Evolutionary conservation across 2,329 filamentous ascomycete genomes (phyloP).

Genomic region (Lachnellula cervina): DNA sequence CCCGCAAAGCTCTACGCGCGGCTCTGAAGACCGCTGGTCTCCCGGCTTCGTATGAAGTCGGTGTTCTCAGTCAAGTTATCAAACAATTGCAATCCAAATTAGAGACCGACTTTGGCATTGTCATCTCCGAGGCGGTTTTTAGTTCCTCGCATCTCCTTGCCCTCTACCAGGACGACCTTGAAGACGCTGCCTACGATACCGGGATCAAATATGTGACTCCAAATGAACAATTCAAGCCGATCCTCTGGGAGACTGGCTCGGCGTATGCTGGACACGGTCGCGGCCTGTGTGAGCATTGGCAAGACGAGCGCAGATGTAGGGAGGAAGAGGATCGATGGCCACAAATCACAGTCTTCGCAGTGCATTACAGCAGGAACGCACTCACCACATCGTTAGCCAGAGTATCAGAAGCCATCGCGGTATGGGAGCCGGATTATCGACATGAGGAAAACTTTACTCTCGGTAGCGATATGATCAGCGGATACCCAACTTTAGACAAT

Average conservation of each 20-base stretch:
- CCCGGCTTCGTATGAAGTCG: slow-evolving; percentile 9
- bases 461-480: not conserved
- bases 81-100: slow-evolving; percentile 1
- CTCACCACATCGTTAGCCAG: not conserved
- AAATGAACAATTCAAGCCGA: not conserved
- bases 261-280: slow-evolving; percentile 7
- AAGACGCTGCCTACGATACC: not conserved
- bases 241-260: slow-evolving; percentile 8
- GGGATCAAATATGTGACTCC: slow-evolving; percentile 5
- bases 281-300: slow-evolving; percentile 7
- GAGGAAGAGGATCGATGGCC: not conserved
- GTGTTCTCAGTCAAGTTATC: slow-evolving; percentile 4
- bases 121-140: slow-evolving; percentile 3
- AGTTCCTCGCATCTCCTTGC: slow-evolving; percentile 7
- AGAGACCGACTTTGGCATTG: slow-evolving; percentile 7
- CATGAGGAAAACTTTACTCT: slow-evolving; percentile 8
- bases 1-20: not conserved
- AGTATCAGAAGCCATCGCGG: not conserved
- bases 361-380: slow-evolving; percentile 6
- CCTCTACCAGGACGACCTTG: slow-evolving; percentile 7
- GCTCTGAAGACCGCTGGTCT: slow-evolving; percentile 1
- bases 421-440: slow-evolving; percentile 3
- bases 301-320: not conserved
- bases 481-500: not conserved
- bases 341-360: not conserved